A percentile compares a stretch with the other conserved stretches of the same genome.
phyloP scores from a whole-genome alignment of 176 grass and related monocot species.

The Musa schizocarpa region DNA sequence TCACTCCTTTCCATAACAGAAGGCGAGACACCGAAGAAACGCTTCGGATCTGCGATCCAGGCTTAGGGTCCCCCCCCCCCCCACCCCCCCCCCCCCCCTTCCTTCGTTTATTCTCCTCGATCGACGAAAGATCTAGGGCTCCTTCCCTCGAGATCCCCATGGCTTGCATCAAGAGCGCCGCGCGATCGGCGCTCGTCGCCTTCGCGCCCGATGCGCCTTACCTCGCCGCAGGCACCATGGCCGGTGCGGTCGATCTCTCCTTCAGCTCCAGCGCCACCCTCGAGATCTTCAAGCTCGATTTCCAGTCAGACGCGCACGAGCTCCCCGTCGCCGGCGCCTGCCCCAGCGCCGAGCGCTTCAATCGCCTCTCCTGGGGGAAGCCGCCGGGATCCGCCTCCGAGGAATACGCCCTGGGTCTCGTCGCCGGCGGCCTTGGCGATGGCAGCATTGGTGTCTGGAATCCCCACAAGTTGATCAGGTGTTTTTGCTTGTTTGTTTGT shows the following conservation, averaged over 20 bases:
- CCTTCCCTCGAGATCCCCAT: conserved; percentile 20
- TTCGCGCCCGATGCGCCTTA: conserved; percentile 79
- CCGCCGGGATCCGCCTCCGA: conserved; percentile 33
- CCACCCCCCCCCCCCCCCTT: no score
- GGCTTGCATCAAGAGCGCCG: conserved; percentile 98
- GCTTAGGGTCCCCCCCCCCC: no score
- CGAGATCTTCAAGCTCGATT: conserved; percentile 95
- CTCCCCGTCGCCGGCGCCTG: conserved; percentile 51
- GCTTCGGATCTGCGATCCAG: not conserved
- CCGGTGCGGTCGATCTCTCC: conserved; percentile 62
- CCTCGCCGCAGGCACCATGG: conserved; percentile 89
- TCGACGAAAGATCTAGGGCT: not conserved
- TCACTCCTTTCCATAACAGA: not conserved
- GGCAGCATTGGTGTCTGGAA: conserved; percentile 90
- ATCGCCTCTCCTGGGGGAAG: conserved; percentile 75
- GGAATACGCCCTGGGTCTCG: conserved; percentile 65
- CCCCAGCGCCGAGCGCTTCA: conserved; percentile 83
- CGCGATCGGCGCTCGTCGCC: conserved; percentile 78
- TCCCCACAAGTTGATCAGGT: conserved; percentile 58
- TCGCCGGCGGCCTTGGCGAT: conserved; percentile 79
- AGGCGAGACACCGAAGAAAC: not conserved
- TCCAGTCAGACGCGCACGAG: conserved; percentile 76
- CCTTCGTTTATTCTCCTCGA: not conserved
- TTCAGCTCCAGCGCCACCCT: conserved; percentile 87
- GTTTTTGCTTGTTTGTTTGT: not conserved